Percentiles rank a stretch among this genome's conserved stretches.
phyloP scores from a whole-genome alignment of 2,329 filamentous ascomycete genomes.

The Fusarium longipes region DNA sequence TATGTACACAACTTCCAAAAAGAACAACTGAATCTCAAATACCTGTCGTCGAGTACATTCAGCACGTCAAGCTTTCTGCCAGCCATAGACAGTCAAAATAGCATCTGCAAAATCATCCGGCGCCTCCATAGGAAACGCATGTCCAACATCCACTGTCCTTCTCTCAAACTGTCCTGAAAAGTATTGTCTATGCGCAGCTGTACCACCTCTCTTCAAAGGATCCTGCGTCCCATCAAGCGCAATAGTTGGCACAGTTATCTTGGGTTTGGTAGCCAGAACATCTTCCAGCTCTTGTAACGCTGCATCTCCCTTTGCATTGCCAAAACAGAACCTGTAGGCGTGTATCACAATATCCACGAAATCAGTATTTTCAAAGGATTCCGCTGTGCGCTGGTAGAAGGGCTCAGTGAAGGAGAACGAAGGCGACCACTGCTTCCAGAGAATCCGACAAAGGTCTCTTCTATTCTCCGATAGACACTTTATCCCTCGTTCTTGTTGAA shows the following conservation, averaged over 20 bases:
- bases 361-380: constrained; percentile 12
- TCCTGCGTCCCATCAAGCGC: background rate
- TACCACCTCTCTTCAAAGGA: constrained; percentile 7
- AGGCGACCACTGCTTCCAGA: constrained; percentile 21
- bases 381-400: constrained; percentile 7
- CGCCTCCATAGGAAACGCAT: constrained; percentile 19
- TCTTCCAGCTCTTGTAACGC: constrained; percentile 1
- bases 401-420: constrained; percentile 4
- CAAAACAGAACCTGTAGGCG: constrained; percentile 20
- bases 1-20: background rate
- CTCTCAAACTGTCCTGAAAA: constrained; percentile 1
- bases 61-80: background rate
- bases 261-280: background rate
- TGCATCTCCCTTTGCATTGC: background rate
- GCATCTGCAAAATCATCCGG: background rate
- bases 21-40: background rate
- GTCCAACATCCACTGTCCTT: constrained; percentile 2
- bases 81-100: background rate
- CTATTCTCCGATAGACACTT: background rate
- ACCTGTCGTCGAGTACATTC: background rate
- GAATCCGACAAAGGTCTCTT: constrained; percentile 4
- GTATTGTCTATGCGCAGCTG: background rate
- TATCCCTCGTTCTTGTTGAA: constrained; percentile 3
- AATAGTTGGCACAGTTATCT: constrained; percentile 4
- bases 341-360: constrained; percentile 17